Evolutionary conservation across 306 rosid genomes (phyloP).

Genomic region (Pueraria montana): DNA sequence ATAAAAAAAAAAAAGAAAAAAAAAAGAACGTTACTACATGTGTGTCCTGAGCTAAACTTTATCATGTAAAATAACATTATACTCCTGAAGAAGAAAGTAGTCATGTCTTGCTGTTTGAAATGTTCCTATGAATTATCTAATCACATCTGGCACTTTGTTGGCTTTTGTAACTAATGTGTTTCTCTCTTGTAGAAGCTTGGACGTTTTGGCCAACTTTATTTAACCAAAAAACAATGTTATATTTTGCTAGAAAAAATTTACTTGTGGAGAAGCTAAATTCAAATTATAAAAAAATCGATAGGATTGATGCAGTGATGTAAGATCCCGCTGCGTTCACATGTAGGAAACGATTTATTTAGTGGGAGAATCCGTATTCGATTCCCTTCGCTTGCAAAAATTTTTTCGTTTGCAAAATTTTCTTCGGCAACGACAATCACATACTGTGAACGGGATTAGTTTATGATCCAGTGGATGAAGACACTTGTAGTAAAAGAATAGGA

Average conservation of each 20-base stretch:
- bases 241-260: neutral
- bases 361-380: too few relatives aligned
- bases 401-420: too few relatives aligned
- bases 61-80: neutral
- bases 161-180: neutral
- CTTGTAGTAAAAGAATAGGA: neutral
- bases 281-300: too few relatives aligned
- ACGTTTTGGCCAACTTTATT: neutral
- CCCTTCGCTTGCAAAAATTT: too few relatives aligned
- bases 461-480: too few relatives aligned
- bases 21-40: conserved; percentile 6
- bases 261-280: neutral
- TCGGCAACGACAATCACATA: too few relatives aligned
- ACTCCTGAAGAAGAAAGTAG: neutral
- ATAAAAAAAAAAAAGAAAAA: too few relatives aligned
- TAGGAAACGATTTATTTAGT: too few relatives aligned
- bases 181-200: neutral
- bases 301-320: too few relatives aligned
- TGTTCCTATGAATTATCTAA: neutral
- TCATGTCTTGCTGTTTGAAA: neutral
- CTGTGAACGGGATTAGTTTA: too few relatives aligned
- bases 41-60: conserved; percentile 20
- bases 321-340: too few relatives aligned
- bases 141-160: neutral
- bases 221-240: neutral